Base-by-base conservation (phyloP, 176 grass and related monocot genomes). In the Bromus sterilis region DNA sequence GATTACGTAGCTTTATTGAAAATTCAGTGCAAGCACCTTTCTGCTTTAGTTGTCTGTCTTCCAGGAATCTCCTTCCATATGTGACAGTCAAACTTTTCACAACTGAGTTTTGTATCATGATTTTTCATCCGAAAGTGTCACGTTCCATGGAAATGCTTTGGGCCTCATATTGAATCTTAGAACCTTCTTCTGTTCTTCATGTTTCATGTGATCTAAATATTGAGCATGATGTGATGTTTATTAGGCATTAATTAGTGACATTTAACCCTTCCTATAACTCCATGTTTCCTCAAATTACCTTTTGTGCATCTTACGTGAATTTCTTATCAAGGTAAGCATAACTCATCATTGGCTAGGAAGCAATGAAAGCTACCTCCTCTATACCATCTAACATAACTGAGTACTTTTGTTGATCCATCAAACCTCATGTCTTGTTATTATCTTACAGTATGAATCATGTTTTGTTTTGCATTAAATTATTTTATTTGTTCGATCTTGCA, bases 401-500 rank as follows among this genome's bases (percentile, higher is more conserved):
- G 14, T 80, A 86, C 65, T 49, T 25, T 77, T 76, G 40, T 76
- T 76, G 78, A 48, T 82, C 29, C 13, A 34, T 9, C 28, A 40
- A 74, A 66, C 16, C 28, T 83, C 18, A 33, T 42, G 4, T 28
- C 11, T 72, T 76, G 26, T 10, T 57, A 53, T 69, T 80, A 9
- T 40, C 71, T 79, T 79, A 69, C 48, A 63, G 77, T 68, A 49
- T 46, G 37, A 87, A 20, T 60, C 9, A 33, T 63, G 21, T 81
- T 39, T 66, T 18, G 11, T 37, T 78, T 5, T 11, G 5, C 37
- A 37, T 44, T 58, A 58, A 74, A 56, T 39, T 12, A 24, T 78
- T 78, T 66, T 49, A 51, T 84, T 65, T 71, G 28, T 75, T 80
- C 24, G 70, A 81, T 64, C 60, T 91, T 18, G 35, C 82, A 95